Conservation (phyloP, 768 basidiomycete species). For the Hygrocybe punicea region DNA sequence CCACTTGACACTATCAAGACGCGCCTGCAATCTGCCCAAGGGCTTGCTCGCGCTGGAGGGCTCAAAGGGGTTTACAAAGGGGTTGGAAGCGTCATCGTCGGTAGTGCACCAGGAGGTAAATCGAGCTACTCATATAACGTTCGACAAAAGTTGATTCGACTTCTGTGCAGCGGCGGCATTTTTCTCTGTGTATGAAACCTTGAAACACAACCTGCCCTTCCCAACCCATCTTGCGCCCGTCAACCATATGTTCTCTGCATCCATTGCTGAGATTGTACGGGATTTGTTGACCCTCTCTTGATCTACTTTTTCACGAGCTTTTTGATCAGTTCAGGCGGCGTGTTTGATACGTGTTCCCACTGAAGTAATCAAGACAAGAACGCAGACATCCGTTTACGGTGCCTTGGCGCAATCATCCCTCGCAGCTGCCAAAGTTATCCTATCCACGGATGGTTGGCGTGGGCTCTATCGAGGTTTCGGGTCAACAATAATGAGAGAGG, state of each 20-base stretch:
- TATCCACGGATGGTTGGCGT: slow-evolving; percentile 58
- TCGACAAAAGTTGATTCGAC: background rate
- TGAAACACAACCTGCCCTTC: slow-evolving; percentile 73
- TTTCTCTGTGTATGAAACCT: slow-evolving; percentile 89
- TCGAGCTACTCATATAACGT: background rate
- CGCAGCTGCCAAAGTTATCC: slow-evolving; percentile 52
- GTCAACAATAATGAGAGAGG: slow-evolving; percentile 57
- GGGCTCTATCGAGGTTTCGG: slow-evolving; percentile 91
- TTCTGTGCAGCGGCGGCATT: slow-evolving; percentile 77
- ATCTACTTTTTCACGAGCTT: slow-evolving; percentile 9
- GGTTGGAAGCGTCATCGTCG: slow-evolving; percentile 89
- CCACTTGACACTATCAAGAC: slow-evolving; percentile 98
- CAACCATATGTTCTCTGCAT: slow-evolving; percentile 53
- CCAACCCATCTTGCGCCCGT: slow-evolving; percentile 61
- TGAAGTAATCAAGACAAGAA: slow-evolving; percentile 92
- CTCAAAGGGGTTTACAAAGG: slow-evolving; percentile 91
- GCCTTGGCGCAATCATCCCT: slow-evolving; percentile 55
- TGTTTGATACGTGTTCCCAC: slow-evolving; percentile 94
- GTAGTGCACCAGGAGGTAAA: slow-evolving; percentile 92
- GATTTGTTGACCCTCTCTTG: slow-evolving; percentile 9
- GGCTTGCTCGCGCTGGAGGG: slow-evolving; percentile 82
- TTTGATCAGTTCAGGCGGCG: slow-evolving; percentile 53
- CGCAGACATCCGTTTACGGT: slow-evolving; percentile 79
- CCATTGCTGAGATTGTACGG: slow-evolving; percentile 56
- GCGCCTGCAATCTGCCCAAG: slow-evolving; percentile 83